phyloP scores from a whole-genome alignment of 345 rosid species.

The Eucalyptus marginata region DNA sequence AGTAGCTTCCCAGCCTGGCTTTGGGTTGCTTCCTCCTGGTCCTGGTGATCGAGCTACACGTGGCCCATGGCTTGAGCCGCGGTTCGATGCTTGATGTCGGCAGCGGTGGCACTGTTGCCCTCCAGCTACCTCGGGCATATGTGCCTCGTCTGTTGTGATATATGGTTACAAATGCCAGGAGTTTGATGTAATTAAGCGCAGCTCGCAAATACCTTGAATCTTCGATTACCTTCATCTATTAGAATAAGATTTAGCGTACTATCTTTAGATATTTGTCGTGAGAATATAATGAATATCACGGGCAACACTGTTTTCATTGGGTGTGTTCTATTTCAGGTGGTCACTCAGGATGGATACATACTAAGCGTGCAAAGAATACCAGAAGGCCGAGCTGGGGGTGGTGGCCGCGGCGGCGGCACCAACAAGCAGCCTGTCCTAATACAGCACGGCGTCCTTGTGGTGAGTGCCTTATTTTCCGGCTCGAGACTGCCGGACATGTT shows the following conservation, averaged over 20 bases:
- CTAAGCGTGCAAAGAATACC: slow-evolving; percentile 73
- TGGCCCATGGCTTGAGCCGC: slow-evolving; percentile 10
- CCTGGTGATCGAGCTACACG: slow-evolving; percentile 2
- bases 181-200: slow-evolving; percentile 31
- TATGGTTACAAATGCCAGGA: slow-evolving; percentile 88
- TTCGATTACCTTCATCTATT: not conserved
- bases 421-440: slow-evolving; percentile 56
- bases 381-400: slow-evolving; percentile 25
- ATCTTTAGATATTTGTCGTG: not conserved
- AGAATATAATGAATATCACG: no score
- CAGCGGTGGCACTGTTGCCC: not conserved
- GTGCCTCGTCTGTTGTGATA: slow-evolving; percentile 42
- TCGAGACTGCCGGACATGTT: not conserved
- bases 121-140: slow-evolving; percentile 25
- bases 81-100: not conserved
- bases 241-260: not conserved
- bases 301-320: not conserved
- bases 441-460: slow-evolving; percentile 92
- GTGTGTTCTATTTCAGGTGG: slow-evolving; percentile 25
- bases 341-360: slow-evolving; percentile 71
- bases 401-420: not conserved
- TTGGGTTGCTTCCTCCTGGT: not conserved
- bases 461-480: not conserved
- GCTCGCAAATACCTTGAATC: not conserved
- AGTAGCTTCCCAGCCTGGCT: not conserved